Percentiles rank a stretch among this genome's conserved stretches.
Evolutionary conservation across 2,329 filamentous ascomycete genomes (phyloP).

Genomic region (Neurospora crassa): DNA sequence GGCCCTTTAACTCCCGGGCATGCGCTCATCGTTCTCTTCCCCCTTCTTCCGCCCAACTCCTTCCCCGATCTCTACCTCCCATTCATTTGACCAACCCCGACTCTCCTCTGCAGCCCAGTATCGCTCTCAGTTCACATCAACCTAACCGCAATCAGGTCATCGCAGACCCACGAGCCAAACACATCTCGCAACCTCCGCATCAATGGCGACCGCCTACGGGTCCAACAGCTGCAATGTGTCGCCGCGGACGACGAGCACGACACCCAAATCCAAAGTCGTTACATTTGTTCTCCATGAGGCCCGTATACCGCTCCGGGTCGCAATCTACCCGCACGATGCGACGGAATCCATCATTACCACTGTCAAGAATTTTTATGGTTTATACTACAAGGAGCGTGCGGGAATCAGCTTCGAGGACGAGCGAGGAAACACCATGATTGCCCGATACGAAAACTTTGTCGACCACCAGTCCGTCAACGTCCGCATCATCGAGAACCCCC

Average conservation of each 20-base stretch:
- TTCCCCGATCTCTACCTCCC: background rate
- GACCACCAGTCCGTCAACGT: conserved; percentile 93
- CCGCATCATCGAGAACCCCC: conserved; percentile 62
- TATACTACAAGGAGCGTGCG: conserved; percentile 55
- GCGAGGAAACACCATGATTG: conserved; percentile 81
- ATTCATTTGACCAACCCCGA: background rate
- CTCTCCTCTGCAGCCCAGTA: background rate
- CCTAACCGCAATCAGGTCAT: background rate
- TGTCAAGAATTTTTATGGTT: conserved; percentile 97
- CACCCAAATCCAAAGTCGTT: conserved; percentile 69
- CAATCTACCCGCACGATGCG: conserved; percentile 91
- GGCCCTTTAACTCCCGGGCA: background rate
- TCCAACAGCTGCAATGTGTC: conserved; percentile 30
- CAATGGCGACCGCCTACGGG: conserved; percentile 16
- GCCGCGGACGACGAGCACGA: conserved; percentile 33
- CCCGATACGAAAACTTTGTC: conserved; percentile 89
- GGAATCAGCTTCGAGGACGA: conserved; percentile 95
- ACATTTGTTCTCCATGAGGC: conserved; percentile 64
- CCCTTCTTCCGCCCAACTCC: background rate
- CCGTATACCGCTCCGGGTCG: conserved; percentile 74
- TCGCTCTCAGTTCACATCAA: background rate
- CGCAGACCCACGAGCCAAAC: conserved; percentile 18
- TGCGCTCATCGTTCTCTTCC: background rate
- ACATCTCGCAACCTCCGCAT: conserved; percentile 40
- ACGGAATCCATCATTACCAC: conserved; percentile 97